Evolutionary conservation across 305 asterid species (phyloP), one percentile per base, ranked within the genome.

Genomic region (Fraxinus sp.): DNA sequence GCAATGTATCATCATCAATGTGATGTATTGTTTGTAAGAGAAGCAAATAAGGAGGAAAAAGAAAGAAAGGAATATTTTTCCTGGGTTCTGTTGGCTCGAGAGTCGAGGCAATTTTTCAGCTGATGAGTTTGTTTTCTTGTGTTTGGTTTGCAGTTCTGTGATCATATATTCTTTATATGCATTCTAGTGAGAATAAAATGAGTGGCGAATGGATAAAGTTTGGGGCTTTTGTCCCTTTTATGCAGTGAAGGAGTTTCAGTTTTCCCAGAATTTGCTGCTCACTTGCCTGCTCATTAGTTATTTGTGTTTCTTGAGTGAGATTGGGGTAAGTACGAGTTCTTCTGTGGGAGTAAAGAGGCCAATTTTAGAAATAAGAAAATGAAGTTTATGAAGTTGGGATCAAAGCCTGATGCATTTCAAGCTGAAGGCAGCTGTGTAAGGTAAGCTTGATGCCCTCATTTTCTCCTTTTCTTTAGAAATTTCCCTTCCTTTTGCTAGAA

Each of bases 371-470:
- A 79, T 32, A 35, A 73, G 77, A 85, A 86, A 68, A 95, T 95
- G 98, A 93, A 93, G 95, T 93, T 87, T 83, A 95, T 95, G 98
- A 95, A 95, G 92, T 81, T 95, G 92, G 98, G 98, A 5, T 95
- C 98, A 57, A 95, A 92, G 91, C 96, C 97, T 62, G 97, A 95
- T 90, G 91, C 95, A 86, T 95, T 95, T 84, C 97, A 91, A 85
- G 85, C 91, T 78, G 91, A 91, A 77, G 97, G 95, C n/a, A 90
- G 83, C 86, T 86, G 81, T 77, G 91, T 88, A 85, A 93, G 97
- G 98, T 91, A 75, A 80, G 59, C 59, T 62, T 72, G 22, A 28
- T 46, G 73, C 79, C 26, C 77, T 72, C 78, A 75, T 70, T 10
- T 70, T 81, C 57, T 59, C 43, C 55, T 57, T 71, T 78, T 28